A percentile compares a stretch with the other conserved stretches of the same genome.
phyloP scores from a whole-genome alignment of 192 early-diverging fungal genomes.

The Coemansia interrupta region DNA sequence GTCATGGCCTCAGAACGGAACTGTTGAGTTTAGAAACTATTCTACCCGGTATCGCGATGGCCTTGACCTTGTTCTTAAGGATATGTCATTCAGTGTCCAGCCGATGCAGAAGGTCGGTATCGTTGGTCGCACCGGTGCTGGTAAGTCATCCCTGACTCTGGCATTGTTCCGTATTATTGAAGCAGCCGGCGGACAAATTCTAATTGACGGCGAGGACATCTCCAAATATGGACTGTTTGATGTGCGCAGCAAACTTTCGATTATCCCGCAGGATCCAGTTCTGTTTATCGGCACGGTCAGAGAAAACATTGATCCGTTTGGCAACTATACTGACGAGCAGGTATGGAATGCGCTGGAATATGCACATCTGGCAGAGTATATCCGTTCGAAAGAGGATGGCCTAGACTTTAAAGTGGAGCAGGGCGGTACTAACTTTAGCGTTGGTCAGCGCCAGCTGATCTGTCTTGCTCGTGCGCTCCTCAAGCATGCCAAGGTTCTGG shows the following conservation, averaged over 20 bases:
- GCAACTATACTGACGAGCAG: not conserved
- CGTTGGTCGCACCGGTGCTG: not conserved
- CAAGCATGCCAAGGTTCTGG: constrained; percentile 62
- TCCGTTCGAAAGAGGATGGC: not conserved
- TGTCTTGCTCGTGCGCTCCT: constrained; percentile 76
- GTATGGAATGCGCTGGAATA: constrained; percentile 52
- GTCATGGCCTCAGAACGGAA: constrained; percentile 56
- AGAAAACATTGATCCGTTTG: not conserved
- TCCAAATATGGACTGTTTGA: constrained; percentile 69
- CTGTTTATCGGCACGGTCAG: not conserved
- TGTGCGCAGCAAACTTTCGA: constrained; percentile 53
- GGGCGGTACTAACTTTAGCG: constrained; percentile 72
- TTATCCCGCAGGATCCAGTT: constrained; percentile 1
- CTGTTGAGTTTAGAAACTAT: constrained; percentile 52
- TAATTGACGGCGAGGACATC: constrained; percentile 76
- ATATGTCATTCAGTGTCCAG: constrained; percentile 31
- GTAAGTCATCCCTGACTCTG: not conserved
- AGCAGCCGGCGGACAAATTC: constrained; percentile 60
- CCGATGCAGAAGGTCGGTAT: constrained; percentile 33
- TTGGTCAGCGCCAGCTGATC: constrained; percentile 78
- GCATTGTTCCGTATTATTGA: constrained; percentile 54
- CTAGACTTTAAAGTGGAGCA: constrained; percentile 31
- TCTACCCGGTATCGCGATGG: constrained; percentile 19
- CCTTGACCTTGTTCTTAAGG: constrained; percentile 50
- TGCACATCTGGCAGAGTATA: constrained; percentile 47